Base-by-base conservation (phyloP, 1,139 yeast genomes). In the Taphrina communis region DNA sequence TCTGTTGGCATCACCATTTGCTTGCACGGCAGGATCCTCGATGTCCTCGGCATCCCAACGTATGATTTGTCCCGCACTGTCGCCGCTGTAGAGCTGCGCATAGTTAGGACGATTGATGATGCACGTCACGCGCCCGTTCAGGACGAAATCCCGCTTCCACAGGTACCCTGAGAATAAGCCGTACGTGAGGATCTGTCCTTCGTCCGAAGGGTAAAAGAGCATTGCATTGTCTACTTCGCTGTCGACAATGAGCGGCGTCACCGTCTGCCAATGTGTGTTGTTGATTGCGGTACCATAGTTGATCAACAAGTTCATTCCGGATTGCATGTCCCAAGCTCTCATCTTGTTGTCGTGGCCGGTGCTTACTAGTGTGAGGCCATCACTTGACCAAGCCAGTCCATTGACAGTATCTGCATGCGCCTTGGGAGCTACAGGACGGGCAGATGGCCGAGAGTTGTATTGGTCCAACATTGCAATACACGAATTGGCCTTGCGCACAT, bases 211-310 rank as follows among this genome's bases (percentile, higher is more conserved):
- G 73, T 86, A 86, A 76, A 90, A 79, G 56, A 90, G 77, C 74
- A 85, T 83, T 71, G 86, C 88, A 50, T 83, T 75, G 70, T 83
- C 85, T 25, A 83, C 81, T 14, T 75, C 76, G 6, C 74, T 71
- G 1, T 82, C 80, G 35, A 76, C 72, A 60, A 84, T 80, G 56
- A 79, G 75, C 39, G 82, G 81, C 67, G 79, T 80, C 11, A 80
- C 72, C 0, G 73, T 82, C 79, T 73, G 82, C 51, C 70, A 82
- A 74, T 66, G 85, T 72, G 87, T 85, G 76, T 90, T 89, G 70
- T 93, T 81, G 1, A 91, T 85, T 69, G 88, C 79, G 0, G 96
- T 96, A 0, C 96, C 96, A 76, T 88, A 90, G 73, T 89, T 90
- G 44, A 88, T 81, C 52, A 88, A 80, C 73, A 86, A 85, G 75